Conservation (phyloP, 2,329 filamentous ascomycete genomes). For the Passalora sequoiae region DNA sequence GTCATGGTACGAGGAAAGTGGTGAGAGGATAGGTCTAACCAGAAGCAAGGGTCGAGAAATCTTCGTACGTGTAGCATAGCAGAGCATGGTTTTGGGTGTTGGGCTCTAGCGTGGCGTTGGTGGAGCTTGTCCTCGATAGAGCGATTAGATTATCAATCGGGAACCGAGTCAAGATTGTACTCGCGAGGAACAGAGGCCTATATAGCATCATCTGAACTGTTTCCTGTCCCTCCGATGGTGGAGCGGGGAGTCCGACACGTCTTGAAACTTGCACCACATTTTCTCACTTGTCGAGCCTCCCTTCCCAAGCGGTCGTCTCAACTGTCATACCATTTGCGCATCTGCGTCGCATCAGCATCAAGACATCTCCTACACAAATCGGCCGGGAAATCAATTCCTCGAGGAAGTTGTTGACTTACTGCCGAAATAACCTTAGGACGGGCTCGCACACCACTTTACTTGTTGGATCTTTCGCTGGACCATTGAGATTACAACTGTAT, state of each 20-base stretch:
- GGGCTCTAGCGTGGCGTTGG: conserved; percentile 36
- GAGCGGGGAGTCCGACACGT: too few species aligned
- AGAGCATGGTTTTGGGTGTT: too few species aligned
- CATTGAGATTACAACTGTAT: conserved; percentile 55
- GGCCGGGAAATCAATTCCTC: not conserved
- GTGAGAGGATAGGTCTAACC: conserved; percentile 10
- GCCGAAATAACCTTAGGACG: conserved; percentile 55
- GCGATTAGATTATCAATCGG: too few species aligned
- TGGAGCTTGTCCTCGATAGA: too few species aligned
- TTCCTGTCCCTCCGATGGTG: too few species aligned
- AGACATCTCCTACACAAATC: not conserved
- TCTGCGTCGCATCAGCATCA: conserved; percentile 31
- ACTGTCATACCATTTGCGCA: conserved; percentile 54
- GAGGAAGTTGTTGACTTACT: conserved; percentile 38
- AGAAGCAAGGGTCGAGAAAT: too few species aligned
- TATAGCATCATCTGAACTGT: too few species aligned
- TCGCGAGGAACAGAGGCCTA: too few species aligned
- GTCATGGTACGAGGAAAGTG: conserved; percentile 22
- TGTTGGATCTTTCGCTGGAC: conserved; percentile 37
- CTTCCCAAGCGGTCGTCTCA: conserved; percentile 60
- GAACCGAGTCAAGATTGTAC: too few species aligned
- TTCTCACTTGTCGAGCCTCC: conserved; percentile 26
- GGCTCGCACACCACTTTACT: conserved; percentile 50
- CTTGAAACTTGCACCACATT: conserved; percentile 14
- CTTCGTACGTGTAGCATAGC: too few species aligned